These are phyloP conservation scores for Xerocomus minutiporus DNA, from an alignment of 1,284 basidiomycete genomes.

Conservation along the genomic window DNA sequence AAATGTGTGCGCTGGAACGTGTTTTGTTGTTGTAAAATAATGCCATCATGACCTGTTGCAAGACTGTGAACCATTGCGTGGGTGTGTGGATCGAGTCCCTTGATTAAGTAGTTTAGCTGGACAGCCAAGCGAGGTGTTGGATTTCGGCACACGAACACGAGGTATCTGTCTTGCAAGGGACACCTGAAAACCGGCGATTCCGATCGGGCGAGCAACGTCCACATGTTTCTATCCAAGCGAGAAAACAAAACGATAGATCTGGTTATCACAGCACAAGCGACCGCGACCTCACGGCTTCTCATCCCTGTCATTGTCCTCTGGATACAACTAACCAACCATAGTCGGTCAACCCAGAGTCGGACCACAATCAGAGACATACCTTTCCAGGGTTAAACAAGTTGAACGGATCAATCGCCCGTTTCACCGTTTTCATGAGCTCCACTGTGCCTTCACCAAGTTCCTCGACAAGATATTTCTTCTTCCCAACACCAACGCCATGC, in stretches of 20 bases:
- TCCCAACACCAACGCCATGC: slow-evolving; percentile 75
- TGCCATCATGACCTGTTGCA: slow-evolving; percentile 9
- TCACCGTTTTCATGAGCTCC: slow-evolving; percentile 75
- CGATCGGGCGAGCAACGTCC: not conserved
- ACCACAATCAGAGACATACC: slow-evolving; percentile 31
- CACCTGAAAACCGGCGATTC: too few species aligned
- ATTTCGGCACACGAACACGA: too few species aligned
- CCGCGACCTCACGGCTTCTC: slow-evolving; percentile 1
- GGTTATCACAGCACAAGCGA: not conserved
- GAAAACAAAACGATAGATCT: not conserved
- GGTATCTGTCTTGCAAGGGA: too few species aligned
- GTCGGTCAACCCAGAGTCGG: slow-evolving; percentile 3
- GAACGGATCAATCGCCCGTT: slow-evolving; percentile 68
- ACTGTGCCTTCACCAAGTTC: slow-evolving; percentile 79
- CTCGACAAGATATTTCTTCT: slow-evolving; percentile 64
- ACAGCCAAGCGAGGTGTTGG: too few species aligned
- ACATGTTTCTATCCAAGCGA: not conserved
- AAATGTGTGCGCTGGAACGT: too few species aligned
- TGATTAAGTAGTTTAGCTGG: too few species aligned
- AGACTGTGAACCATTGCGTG: slow-evolving; percentile 35
- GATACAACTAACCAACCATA: slow-evolving; percentile 17
- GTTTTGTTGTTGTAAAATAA: too few species aligned
- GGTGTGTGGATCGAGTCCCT: not conserved
- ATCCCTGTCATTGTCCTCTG: slow-evolving; percentile 5
- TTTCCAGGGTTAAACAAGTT: slow-evolving; percentile 82